phyloP scores from a whole-genome alignment of 495 filamentous ascomycete genomes.

The Physcia stellaris region DNA sequence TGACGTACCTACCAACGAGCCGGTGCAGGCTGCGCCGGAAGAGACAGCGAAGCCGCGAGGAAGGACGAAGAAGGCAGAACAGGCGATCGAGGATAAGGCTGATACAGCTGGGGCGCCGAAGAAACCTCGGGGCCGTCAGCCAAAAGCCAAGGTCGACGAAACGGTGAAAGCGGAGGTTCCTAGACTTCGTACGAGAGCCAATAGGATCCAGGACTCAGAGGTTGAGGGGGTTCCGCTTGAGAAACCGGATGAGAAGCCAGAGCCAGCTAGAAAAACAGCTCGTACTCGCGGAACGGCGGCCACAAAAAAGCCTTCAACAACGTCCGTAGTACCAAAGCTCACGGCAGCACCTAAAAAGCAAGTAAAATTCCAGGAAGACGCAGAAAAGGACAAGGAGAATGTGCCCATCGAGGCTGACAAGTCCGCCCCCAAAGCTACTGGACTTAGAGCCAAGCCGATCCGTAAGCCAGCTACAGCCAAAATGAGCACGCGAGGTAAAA shows the following conservation, averaged over 20 bases:
- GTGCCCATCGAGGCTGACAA: slow-evolving; percentile 18
- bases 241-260: neutral
- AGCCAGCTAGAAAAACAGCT: slow-evolving; percentile 9
- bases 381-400: slow-evolving; percentile 27
- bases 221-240: neutral
- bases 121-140: no score
- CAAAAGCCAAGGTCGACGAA: neutral
- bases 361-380: slow-evolving; percentile 36
- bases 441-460: slow-evolving; percentile 35
- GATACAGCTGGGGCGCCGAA: no score
- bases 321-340: slow-evolving; percentile 3
- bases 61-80: slow-evolving; percentile 28
- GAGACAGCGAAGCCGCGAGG: slow-evolving; percentile 18
- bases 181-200: slow-evolving; percentile 8
- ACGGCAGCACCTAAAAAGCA: slow-evolving; percentile 29
- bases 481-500: slow-evolving; percentile 8
- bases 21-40: neutral
- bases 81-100: neutral
- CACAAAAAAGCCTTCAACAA: neutral
- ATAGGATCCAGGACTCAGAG: no score
- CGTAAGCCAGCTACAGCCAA: slow-evolving; percentile 25
- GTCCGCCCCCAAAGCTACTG: slow-evolving; percentile 18
- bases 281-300: slow-evolving; percentile 10
- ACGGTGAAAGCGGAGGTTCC: slow-evolving; percentile 2
- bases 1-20: neutral